These are phyloP conservation scores for Xylariaceae sp. DNA, from an alignment of 2,329 filamentous ascomycete genomes.

Conservation along the genomic window DNA sequence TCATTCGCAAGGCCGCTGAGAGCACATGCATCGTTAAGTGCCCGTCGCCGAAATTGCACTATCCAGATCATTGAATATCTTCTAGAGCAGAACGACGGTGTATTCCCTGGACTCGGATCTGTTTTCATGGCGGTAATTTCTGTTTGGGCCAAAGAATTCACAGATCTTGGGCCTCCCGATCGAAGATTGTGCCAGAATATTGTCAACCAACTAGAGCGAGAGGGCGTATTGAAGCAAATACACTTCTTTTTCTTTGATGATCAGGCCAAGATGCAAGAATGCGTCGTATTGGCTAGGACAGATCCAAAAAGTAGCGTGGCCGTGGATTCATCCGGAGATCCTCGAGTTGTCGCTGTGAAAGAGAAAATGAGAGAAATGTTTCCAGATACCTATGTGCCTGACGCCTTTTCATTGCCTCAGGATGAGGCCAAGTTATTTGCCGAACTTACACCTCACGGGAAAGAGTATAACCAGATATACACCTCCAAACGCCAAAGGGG, in stretches of 20 bases:
- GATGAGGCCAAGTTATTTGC: slow-evolving; percentile 44
- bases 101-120: slow-evolving; percentile 57
- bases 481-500: slow-evolving; percentile 23
- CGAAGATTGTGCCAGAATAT: slow-evolving; percentile 34
- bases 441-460: slow-evolving; percentile 34
- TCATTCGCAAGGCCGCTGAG: slow-evolving; percentile 30
- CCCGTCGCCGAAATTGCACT: slow-evolving; percentile 42
- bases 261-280: slow-evolving; percentile 34
- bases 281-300: slow-evolving; percentile 33
- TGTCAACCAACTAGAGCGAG: slow-evolving; percentile 39
- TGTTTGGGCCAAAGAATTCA: slow-evolving; percentile 52
- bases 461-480: slow-evolving; percentile 21
- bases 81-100: slow-evolving; percentile 49
- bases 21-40: slow-evolving; percentile 39
- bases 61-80: slow-evolving; percentile 51
- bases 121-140: slow-evolving; percentile 55
- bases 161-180: slow-evolving; percentile 47
- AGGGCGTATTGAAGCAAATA: slow-evolving; percentile 31
- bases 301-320: slow-evolving; percentile 6
- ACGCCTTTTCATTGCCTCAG: slow-evolving; percentile 44
- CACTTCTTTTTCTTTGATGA: slow-evolving; percentile 39
- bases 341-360: slow-evolving; percentile 51
- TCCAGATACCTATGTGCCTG: slow-evolving; percentile 51
- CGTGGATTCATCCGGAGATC: slow-evolving; percentile 47
- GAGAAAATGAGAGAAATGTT: slow-evolving; percentile 54